A percentile compares a stretch with the other conserved stretches of the same genome.
These are phyloP conservation scores for Fusarium temperatum DNA, from an alignment of 2,329 filamentous ascomycete species.

Conservation along the genomic window DNA sequence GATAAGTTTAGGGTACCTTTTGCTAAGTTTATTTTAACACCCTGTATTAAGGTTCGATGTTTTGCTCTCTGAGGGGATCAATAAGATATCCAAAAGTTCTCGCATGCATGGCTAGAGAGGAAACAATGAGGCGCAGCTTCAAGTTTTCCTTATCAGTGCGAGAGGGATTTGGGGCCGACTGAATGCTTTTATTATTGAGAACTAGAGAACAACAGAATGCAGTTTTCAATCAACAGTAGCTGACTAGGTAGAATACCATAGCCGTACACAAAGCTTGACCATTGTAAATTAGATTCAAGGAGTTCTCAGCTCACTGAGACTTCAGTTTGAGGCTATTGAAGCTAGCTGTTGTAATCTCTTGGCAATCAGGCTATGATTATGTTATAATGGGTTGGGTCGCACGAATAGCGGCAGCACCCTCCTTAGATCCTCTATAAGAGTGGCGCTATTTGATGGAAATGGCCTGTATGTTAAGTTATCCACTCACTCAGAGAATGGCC, in stretches of 20 bases:
- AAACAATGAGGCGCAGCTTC: neutral
- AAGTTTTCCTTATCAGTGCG: neutral
- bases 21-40: too few relatives aligned
- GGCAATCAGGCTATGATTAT: neutral
- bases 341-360: neutral
- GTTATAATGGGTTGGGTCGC: neutral
- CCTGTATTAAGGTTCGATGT: too few relatives aligned
- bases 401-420: neutral
- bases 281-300: neutral
- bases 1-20: too few relatives aligned
- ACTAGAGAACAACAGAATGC: neutral
- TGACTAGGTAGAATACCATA: neutral
- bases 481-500: neutral
- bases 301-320: neutral
- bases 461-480: neutral
- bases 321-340: neutral
- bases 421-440: neutral
- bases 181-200: neutral
- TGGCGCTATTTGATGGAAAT: neutral
- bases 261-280: neutral
- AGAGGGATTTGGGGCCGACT: neutral
- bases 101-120: neutral
- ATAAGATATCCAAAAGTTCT: neutral
- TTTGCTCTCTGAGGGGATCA: too few relatives aligned
- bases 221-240: neutral